These are phyloP conservation scores for Aspergillus novoparasiticus DNA, from an alignment of 2,329 filamentous ascomycete genomes.

Conservation along the genomic window DNA sequence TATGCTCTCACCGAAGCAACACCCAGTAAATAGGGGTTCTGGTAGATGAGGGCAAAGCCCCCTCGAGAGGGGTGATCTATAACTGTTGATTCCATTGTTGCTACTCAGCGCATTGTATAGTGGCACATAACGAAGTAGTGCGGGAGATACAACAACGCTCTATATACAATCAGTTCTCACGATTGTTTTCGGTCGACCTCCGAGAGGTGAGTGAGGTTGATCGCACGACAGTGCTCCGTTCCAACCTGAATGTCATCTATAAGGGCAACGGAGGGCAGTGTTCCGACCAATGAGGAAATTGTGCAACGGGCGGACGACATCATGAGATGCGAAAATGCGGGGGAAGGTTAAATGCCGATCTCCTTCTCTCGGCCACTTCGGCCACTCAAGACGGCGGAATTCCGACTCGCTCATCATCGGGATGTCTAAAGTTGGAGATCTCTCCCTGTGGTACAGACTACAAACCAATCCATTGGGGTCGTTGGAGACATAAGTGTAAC, in stretches of 20 bases:
- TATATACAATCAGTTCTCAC: not conserved
- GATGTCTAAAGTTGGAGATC: not conserved
- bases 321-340: conserved; percentile 9
- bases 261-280: conserved; percentile 8
- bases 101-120: not conserved
- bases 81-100: conserved; percentile 21
- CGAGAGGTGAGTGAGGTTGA: not conserved
- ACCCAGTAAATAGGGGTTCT: conserved; percentile 51
- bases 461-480: not conserved
- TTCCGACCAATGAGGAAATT: conserved; percentile 6
- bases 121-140: not conserved
- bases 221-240: conserved; percentile 22
- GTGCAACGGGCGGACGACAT: not conserved
- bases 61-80: conserved; percentile 20
- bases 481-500: too few species aligned
- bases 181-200: not conserved
- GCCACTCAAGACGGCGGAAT: not conserved
- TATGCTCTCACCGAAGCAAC: conserved; percentile 42
- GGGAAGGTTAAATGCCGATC: not conserved
- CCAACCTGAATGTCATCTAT: not conserved
- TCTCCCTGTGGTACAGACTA: not conserved
- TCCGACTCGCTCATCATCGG: not conserved
- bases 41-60: conserved; percentile 30
- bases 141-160: not conserved
- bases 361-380: not conserved